These are phyloP conservation scores for Phyllosticta citriasiana DNA, from an alignment of 2,329 filamentous ascomycete species.

Conservation along the genomic window DNA sequence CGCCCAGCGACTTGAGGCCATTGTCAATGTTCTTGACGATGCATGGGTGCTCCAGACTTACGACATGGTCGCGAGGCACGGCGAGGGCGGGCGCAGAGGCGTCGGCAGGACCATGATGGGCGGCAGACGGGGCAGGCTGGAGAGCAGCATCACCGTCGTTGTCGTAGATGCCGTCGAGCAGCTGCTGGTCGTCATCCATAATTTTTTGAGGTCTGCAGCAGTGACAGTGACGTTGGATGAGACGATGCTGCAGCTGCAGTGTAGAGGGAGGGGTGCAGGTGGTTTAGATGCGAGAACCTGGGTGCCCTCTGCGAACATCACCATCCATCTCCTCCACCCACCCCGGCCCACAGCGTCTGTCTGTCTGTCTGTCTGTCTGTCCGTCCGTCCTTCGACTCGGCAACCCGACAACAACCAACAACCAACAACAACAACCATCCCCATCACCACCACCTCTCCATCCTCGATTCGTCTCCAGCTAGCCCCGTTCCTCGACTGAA, in stretches of 20 bases:
- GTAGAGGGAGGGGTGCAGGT: too few relatives aligned
- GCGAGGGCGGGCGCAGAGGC: conserved; percentile 33
- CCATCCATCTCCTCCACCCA: too few relatives aligned
- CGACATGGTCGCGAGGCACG: conserved; percentile 44
- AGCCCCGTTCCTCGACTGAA: background rate
- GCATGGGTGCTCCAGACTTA: conserved; percentile 58
- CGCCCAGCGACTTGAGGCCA: conserved; percentile 53
- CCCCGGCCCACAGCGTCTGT: too few relatives aligned
- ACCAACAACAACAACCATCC: background rate
- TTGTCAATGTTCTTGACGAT: conserved; percentile 55
- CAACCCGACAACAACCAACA: background rate
- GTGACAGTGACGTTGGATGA: background rate
- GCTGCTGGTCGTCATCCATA: conserved; percentile 3
- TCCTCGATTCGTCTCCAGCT: background rate
- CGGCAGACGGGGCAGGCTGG: background rate
- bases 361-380: background rate
- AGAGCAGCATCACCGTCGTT: background rate
- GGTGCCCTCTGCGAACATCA: background rate
- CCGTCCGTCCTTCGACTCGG: background rate
- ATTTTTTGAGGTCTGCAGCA: background rate
- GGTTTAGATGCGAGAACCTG: too few relatives aligned
- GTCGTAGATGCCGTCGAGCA: conserved; percentile 5
- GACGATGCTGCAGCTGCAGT: background rate
- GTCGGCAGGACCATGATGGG: background rate
- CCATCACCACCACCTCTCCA: background rate